These are phyloP conservation scores for Dentipellis sp. DNA, from an alignment of 768 basidiomycete species.

Conservation along the genomic window DNA sequence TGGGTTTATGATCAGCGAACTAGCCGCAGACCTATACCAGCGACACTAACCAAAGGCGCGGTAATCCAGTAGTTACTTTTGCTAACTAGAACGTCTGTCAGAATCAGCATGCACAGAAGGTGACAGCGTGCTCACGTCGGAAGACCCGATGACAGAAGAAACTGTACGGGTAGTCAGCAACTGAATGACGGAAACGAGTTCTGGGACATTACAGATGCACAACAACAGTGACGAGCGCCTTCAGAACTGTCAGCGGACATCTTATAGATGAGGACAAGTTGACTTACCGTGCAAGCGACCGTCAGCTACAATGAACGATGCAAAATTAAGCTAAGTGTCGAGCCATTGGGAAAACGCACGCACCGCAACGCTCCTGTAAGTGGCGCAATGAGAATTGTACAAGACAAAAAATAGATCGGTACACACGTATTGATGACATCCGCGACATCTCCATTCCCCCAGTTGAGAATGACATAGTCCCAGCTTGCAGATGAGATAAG, in stretches of 20 bases:
- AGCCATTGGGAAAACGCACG: too few species aligned
- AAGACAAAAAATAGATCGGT: not conserved
- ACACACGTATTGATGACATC: slow-evolving; percentile 7
- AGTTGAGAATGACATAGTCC: slow-evolving; percentile 12
- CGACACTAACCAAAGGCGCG: slow-evolving; percentile 9
- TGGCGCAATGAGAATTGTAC: too few species aligned
- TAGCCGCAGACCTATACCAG: too few species aligned
- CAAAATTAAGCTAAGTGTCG: too few species aligned
- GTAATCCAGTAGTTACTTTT: slow-evolving; percentile 9
- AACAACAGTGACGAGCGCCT: slow-evolving; percentile 8
- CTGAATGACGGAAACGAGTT: not conserved
- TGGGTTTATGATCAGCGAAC: too few species aligned
- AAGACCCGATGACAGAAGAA: slow-evolving; percentile 9
- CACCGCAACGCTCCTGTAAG: slow-evolving; percentile 6
- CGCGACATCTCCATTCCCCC: not conserved
- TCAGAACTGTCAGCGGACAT: not conserved
- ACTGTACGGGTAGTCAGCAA: not conserved
- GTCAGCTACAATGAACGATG: slow-evolving; percentile 3
- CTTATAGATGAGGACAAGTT: not conserved
- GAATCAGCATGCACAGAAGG: too few species aligned
- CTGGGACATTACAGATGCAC: slow-evolving; percentile 7
- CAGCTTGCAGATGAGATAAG: slow-evolving; percentile 10
- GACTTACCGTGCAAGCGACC: slow-evolving; percentile 8
- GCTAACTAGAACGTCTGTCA: slow-evolving; percentile 11
- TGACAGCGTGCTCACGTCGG: slow-evolving; percentile 9